Conservation (phyloP, 2,329 filamentous ascomycete species). For the Colletotrichum sp. region DNA sequence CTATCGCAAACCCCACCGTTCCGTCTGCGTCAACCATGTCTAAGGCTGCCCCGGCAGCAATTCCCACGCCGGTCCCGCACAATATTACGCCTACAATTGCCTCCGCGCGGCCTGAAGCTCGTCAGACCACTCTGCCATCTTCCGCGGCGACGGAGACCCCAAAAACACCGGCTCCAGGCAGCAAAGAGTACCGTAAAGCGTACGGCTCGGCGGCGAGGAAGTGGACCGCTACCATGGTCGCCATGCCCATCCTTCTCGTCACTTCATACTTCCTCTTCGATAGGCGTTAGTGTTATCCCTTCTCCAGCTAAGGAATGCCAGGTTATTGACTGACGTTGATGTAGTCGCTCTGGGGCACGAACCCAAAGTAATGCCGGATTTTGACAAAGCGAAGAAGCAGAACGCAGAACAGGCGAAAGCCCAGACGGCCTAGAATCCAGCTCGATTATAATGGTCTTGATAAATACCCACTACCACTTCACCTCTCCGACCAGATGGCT, state of each 20-base stretch:
- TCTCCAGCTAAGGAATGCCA: neutral
- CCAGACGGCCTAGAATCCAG: neutral
- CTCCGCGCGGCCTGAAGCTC: neutral
- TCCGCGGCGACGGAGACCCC: neutral
- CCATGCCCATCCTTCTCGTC: constrained; percentile 59
- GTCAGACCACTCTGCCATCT: neutral
- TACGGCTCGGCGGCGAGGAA: constrained; percentile 50
- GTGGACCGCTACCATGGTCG: constrained; percentile 54
- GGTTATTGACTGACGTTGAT: neutral
- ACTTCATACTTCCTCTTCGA: constrained; percentile 61
- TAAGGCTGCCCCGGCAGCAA: neutral
- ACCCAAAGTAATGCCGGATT: constrained; percentile 30
- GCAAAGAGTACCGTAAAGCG: constrained; percentile 45
- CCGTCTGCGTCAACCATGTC: neutral
- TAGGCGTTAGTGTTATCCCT: constrained; percentile 40
- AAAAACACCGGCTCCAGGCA: constrained; percentile 33
- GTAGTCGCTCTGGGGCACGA: constrained; percentile 36
- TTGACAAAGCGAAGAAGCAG: neutral
- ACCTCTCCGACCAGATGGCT: neutral
- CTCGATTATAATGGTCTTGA: constrained; percentile 4
- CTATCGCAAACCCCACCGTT: neutral
- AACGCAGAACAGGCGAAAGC: neutral
- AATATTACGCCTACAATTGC: neutral
- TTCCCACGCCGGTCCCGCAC: neutral
- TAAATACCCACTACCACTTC: constrained; percentile 4